Evolutionary conservation across 768 basidiomycete species (phyloP).

Genomic region (Rhodocollybia butyracea): DNA sequence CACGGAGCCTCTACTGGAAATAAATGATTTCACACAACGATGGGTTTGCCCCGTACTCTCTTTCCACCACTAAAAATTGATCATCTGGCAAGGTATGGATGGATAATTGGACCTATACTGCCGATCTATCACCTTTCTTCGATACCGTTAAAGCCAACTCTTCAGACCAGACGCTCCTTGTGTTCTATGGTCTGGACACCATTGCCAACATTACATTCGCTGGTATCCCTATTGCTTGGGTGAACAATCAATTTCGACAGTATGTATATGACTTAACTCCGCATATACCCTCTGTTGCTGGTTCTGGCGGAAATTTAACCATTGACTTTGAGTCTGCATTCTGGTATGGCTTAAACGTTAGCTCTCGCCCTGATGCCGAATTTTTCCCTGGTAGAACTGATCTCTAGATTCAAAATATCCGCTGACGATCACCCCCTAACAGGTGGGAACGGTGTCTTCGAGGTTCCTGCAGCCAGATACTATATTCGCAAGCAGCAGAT

Average conservation of each 20-base stretch:
- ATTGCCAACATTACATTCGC: slow-evolving; percentile 52
- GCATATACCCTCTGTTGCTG: slow-evolving; percentile 25
- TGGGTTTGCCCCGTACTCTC: too few relatives aligned
- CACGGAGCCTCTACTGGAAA: slow-evolving; percentile 48
- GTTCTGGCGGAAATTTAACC: slow-evolving; percentile 37
- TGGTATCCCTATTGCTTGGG: slow-evolving; percentile 52
- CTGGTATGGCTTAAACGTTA: slow-evolving; percentile 52
- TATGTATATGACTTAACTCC: slow-evolving; percentile 50
- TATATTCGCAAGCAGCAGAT: slow-evolving; percentile 45
- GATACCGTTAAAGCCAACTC: slow-evolving; percentile 16
- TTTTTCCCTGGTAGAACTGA: too few relatives aligned
- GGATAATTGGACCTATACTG: slow-evolving; percentile 60
- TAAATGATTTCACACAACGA: slow-evolving; percentile 54
- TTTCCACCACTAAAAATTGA: too few relatives aligned
- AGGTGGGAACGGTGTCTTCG: background rate
- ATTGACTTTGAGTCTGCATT: slow-evolving; percentile 52
- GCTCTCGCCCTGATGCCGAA: slow-evolving; percentile 45
- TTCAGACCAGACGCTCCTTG: slow-evolving; percentile 35
- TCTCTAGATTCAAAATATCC: too few relatives aligned
- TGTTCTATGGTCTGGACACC: slow-evolving; percentile 58
- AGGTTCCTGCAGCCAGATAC: slow-evolving; percentile 4
- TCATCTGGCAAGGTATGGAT: too few relatives aligned
- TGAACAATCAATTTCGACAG: slow-evolving; percentile 56
- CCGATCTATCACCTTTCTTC: slow-evolving; percentile 45
- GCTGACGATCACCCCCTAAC: too few relatives aligned